Percentiles rank a stretch among this genome's conserved stretches.
Evolutionary conservation across 1,284 basidiomycete species (phyloP).

Genomic region (Mrakiaceae sp.): DNA sequence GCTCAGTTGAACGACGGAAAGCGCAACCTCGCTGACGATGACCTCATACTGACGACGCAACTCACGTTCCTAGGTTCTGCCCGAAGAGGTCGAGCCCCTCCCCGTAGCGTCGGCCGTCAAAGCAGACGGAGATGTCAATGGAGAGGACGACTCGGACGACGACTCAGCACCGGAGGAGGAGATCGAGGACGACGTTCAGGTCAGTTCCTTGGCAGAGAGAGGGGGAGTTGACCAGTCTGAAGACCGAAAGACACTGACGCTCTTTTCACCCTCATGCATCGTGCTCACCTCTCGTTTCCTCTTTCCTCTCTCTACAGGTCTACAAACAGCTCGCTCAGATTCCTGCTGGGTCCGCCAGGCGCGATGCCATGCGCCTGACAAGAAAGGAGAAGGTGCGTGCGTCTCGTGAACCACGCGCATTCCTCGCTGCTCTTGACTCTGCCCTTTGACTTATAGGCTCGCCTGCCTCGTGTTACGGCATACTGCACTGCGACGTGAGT

Average conservation of each 20-base stretch:
- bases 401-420: not conserved
- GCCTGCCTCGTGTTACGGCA: slow-evolving; percentile 80
- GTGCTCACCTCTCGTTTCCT: slow-evolving; percentile 13
- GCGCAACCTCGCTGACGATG: not conserved
- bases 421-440: not conserved
- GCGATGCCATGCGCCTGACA: slow-evolving; percentile 78
- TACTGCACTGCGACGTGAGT: slow-evolving; percentile 83
- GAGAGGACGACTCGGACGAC: slow-evolving; percentile 36
- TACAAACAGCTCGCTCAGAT: slow-evolving; percentile 85
- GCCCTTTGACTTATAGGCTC: not conserved
- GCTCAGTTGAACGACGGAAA: no score
- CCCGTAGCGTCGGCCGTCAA: slow-evolving; percentile 32
- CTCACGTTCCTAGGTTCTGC: slow-evolving; percentile 51
- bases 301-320: slow-evolving; percentile 41
- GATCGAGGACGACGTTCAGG: slow-evolving; percentile 38
- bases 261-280: slow-evolving; percentile 7
- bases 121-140: slow-evolving; percentile 47
- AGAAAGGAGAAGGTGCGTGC: slow-evolving; percentile 68
- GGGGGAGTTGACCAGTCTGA: slow-evolving; percentile 29
- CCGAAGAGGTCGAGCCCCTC: slow-evolving; percentile 66
- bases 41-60: not conserved
- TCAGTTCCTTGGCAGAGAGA: slow-evolving; percentile 50
- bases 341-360: slow-evolving; percentile 81
- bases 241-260: not conserved
- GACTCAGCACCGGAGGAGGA: slow-evolving; percentile 21